These are phyloP conservation scores for Jimgerdemannia flammicorona DNA, from an alignment of 192 early-diverging fungal species.

Conservation along the genomic window DNA sequence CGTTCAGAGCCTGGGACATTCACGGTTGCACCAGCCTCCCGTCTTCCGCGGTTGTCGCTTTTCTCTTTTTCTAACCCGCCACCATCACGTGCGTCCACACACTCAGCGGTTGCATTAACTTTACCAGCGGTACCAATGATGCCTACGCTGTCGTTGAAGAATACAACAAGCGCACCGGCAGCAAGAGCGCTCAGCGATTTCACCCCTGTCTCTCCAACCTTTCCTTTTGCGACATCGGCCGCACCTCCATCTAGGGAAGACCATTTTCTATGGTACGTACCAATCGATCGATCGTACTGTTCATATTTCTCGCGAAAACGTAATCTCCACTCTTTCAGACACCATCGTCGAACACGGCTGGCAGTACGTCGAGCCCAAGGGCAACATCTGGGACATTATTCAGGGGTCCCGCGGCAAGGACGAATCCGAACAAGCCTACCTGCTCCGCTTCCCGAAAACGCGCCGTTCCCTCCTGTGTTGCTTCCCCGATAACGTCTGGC, in stretches of 20 bases:
- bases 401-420: conserved; percentile 9
- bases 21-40: too few species aligned
- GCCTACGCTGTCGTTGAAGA: conserved; percentile 25
- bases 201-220: conserved; percentile 7
- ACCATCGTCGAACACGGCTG: conserved; percentile 36
- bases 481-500: conserved; percentile 26
- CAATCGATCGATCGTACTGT: too few species aligned
- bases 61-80: too few species aligned
- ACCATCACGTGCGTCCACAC: too few species aligned
- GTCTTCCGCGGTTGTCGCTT: too few species aligned
- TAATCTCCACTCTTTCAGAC: too few species aligned
- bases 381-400: conserved; percentile 26
- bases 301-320: too few species aligned
- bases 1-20: too few species aligned
- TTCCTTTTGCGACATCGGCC: conserved; percentile 15
- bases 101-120: conserved; percentile 24
- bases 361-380: conserved; percentile 31
- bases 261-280: conserved; percentile 30
- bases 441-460: conserved; percentile 24
- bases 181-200: conserved; percentile 11
- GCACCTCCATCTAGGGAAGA: conserved; percentile 26
- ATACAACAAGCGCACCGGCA: conserved; percentile 16
- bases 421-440: conserved; percentile 22
- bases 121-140: conserved; percentile 35
- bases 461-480: conserved; percentile 30